Conservation (phyloP, 345 rosid species). For the Excoecaria cochinchinensis region DNA sequence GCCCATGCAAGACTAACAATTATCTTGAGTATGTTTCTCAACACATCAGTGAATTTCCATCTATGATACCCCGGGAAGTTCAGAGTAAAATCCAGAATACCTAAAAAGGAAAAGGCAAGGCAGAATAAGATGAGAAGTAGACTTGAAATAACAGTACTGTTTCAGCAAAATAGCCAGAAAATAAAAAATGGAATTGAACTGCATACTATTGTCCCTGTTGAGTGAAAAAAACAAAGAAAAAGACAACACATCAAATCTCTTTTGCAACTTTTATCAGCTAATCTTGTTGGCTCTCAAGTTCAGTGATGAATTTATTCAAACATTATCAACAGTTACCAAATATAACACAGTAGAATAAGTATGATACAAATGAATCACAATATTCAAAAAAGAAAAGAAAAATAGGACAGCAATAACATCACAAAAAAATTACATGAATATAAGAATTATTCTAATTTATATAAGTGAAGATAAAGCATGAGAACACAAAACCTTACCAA, state of each 20-base stretch:
- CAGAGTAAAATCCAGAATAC: slow-evolving; percentile 79
- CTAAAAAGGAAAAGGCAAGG: slow-evolving; percentile 36
- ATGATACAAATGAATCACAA: neutral
- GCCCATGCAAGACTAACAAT: slow-evolving; percentile 74
- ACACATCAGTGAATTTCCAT: slow-evolving; percentile 78
- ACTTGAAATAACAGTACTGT: neutral
- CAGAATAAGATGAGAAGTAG: neutral
- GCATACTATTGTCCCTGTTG: neutral
- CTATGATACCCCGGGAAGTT: slow-evolving; percentile 94
- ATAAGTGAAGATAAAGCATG: neutral
- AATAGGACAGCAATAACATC: neutral
- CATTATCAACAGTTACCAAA: neutral
- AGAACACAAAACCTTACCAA: neutral
- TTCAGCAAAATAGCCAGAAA: neutral
- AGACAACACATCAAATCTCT: neutral
- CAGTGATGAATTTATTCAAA: slow-evolving; percentile 1
- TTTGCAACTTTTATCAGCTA: neutral
- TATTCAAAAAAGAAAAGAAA: neutral
- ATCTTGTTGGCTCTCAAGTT: neutral
- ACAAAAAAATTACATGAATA: neutral
- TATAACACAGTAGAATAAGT: neutral
- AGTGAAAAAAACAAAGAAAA: neutral
- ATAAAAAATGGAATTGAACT: slow-evolving; percentile 1
- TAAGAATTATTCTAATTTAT: neutral
- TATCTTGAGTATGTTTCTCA: slow-evolving; percentile 73